phyloP scores from a whole-genome alignment of 129 eudicot genomes.

The Escallonia rubra region DNA sequence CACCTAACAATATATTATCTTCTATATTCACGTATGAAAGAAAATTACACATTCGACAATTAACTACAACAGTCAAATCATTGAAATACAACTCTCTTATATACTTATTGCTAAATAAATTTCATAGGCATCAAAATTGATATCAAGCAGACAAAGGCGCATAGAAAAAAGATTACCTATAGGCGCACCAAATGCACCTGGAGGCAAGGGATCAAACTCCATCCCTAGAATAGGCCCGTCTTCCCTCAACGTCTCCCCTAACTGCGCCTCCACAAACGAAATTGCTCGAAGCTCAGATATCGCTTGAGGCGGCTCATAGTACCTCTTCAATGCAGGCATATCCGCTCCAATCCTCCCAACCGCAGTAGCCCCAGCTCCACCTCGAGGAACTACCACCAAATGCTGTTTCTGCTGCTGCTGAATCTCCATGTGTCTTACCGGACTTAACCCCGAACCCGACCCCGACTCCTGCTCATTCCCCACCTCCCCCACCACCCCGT shows the following conservation, averaged over 20 bases:
- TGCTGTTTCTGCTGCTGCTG: background rate
- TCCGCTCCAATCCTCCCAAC: conserved; percentile 45
- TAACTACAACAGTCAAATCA: background rate
- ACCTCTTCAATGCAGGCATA: conserved; percentile 58
- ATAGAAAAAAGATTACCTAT: conserved; percentile 39
- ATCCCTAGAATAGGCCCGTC: conserved; percentile 93
- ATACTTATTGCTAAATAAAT: no score
- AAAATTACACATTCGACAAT: no score
- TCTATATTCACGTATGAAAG: no score
- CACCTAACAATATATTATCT: no score
- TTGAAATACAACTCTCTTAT: background rate
- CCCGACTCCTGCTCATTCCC: conserved; percentile 42
- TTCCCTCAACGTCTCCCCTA: conserved; percentile 75
- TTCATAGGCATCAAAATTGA: background rate
- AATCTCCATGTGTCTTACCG: conserved; percentile 36
- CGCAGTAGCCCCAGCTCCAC: conserved; percentile 30
- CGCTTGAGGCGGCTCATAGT: conserved; percentile 64
- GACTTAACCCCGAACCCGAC: conserved; percentile 53
- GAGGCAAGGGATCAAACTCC: conserved; percentile 99
- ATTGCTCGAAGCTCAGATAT: conserved; percentile 67
- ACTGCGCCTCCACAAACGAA: conserved; percentile 86
- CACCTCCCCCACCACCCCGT: conserved; percentile 26
- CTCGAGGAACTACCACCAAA: conserved; percentile 32
- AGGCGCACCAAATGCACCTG: conserved; percentile 97
- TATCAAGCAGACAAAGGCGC: background rate